Percentiles rank a stretch among this genome's conserved stretches.
These are phyloP conservation scores for Tripterygium wilfordii DNA, from an alignment of 177 flowering plant genomes.

Conservation along the genomic window DNA sequence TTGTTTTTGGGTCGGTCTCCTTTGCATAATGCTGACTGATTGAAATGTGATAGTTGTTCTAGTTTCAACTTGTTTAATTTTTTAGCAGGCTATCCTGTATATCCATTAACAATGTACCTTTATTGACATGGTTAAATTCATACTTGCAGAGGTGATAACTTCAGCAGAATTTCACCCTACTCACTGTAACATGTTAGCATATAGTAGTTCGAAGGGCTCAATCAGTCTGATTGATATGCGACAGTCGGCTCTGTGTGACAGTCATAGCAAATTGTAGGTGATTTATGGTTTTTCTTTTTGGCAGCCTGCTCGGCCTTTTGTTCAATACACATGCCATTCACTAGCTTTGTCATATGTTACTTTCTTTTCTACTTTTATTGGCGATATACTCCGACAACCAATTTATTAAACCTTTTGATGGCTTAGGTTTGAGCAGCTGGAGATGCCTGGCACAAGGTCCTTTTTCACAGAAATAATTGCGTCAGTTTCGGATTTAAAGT, in stretches of 20 bases:
- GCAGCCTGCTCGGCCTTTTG: no score
- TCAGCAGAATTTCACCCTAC: constrained; percentile 98
- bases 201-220: constrained; percentile 99
- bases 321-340: no score
- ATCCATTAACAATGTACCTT: no score
- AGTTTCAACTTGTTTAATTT: no score
- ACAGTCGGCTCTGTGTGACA: constrained; percentile 94
- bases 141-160: constrained; percentile 93
- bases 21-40: no score
- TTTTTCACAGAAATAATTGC: constrained; percentile 97
- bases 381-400: no score
- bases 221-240: constrained; percentile 97
- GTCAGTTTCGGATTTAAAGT: constrained; percentile 90
- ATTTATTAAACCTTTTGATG: no score
- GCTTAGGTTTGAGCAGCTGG: constrained; percentile 86
- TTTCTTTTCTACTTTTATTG: background rate
- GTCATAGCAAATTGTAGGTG: constrained; percentile 90
- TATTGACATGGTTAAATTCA: background rate
- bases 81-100: no score
- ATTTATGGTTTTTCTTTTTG: background rate
- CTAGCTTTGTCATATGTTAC: background rate
- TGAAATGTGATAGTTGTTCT: no score
- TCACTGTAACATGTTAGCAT: constrained; percentile 89
- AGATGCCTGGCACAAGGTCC: constrained; percentile 81
- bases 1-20: no score